phyloP scores from a whole-genome alignment of 495 filamentous ascomycete genomes.

The Haplographium delicatum region DNA sequence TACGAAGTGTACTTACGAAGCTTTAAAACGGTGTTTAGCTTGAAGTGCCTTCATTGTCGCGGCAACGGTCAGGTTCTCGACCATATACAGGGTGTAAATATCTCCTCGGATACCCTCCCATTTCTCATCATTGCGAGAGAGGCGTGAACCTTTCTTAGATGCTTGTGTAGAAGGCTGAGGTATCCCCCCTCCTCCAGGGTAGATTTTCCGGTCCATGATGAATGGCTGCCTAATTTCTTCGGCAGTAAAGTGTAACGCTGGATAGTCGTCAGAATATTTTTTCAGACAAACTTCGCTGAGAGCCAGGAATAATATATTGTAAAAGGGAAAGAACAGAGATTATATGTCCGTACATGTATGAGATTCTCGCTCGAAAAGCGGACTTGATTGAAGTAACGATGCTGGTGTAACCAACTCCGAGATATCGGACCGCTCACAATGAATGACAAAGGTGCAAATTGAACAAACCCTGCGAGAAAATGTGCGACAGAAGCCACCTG shows the following conservation, averaged over 20 bases:
- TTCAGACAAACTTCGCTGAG: neutral
- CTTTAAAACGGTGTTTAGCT: neutral
- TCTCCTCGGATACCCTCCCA: constrained; percentile 3
- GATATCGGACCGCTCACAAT: too few species aligned
- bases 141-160: neutral
- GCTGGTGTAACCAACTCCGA: neutral
- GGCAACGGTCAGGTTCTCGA: constrained; percentile 1
- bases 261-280: too few species aligned
- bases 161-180: neutral
- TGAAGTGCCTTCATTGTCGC: neutral
- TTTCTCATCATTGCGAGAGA: constrained; percentile 11
- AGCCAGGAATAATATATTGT: neutral
- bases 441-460: constrained; percentile 1
- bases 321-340: neutral
- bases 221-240: neutral
- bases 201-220: neutral
- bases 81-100: constrained; percentile 1
- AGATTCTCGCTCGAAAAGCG: neutral
- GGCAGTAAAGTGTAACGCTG: neutral
- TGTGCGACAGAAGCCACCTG: too few species aligned
- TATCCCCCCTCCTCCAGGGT: too few species aligned
- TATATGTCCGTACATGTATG: neutral
- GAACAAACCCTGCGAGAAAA: too few species aligned
- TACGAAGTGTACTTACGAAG: constrained; percentile 3
- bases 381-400: neutral